Evolutionary conservation across 2,329 filamentous ascomycete species (phyloP).

Genomic region (Ilyonectria mors-panacis): DNA sequence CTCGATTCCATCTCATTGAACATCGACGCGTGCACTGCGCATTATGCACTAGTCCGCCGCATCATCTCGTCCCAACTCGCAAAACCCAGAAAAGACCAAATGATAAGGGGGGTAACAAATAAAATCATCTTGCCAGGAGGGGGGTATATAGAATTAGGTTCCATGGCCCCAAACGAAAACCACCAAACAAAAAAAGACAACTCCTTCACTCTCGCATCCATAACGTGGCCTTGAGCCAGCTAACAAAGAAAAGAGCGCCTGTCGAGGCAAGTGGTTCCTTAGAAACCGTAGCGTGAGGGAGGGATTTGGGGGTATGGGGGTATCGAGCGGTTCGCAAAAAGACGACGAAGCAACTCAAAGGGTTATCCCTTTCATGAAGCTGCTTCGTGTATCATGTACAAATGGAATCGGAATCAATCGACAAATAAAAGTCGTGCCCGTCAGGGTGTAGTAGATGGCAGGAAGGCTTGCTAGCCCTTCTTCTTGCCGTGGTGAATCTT

Average conservation of each 20-base stretch:
- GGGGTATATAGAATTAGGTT: constrained; percentile 49
- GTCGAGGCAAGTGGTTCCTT: constrained; percentile 45
- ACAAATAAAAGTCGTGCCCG: constrained; percentile 35
- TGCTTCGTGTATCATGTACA: constrained; percentile 38
- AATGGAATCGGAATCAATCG: constrained; percentile 38
- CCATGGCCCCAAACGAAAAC: constrained; percentile 45
- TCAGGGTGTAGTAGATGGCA: constrained; percentile 38
- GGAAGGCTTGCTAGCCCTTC: constrained; percentile 53
- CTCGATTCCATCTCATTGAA: constrained; percentile 31
- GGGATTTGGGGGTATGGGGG: constrained; percentile 26
- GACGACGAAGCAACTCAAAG: constrained; percentile 37
- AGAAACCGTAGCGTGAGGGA: constrained; percentile 40
- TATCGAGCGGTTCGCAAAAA: constrained; percentile 45
- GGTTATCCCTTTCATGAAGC: constrained; percentile 40
- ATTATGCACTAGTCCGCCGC: constrained; percentile 9
- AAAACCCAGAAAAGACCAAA: constrained; percentile 29
- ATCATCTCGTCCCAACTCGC: constrained; percentile 35
- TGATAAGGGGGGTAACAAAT: constrained; percentile 36
- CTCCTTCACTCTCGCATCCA: constrained; percentile 43
- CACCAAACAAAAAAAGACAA: constrained; percentile 39
- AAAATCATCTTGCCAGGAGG: constrained; percentile 42
- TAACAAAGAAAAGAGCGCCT: constrained; percentile 42
- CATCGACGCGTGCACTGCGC: constrained; percentile 27
- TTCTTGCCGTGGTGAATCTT: constrained; percentile 72
- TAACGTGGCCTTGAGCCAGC: constrained; percentile 36